Evolutionary conservation across 768 basidiomycete genomes (phyloP), one percentile per base, ranked within the genome.

Genomic region (Lactarius pseudohatsudake): DNA sequence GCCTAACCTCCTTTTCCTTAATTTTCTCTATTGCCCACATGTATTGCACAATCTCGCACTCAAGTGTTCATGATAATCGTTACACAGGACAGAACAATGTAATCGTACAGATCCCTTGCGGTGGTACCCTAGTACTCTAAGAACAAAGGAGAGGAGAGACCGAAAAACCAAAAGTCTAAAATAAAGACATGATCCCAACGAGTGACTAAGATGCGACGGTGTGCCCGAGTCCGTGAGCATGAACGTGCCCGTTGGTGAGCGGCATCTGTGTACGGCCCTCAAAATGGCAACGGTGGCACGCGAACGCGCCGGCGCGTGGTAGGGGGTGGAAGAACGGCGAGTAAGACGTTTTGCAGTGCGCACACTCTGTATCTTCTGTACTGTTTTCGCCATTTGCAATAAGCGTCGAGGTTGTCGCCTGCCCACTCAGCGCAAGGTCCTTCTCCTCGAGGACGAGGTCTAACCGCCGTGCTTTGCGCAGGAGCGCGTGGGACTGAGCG

Each of bases 391-490:
- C 45, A 26, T 53, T 57, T 22, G 57, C 57, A 28, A 41, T 28
- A 38, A 59, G 28, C 11, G 43, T 55, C 20, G 41, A 20, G 10
- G 30, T 16, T 30, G 57, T 8, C 45, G 40, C 41, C 11, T 64
- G 70, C 45, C 67, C 71, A 59, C 67, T 73, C 16, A 36, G 59
- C 61, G 47, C 64, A 57, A 57, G n/a, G 26, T 71, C 75, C 57
- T 69, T 71, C 62, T 72, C 70, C 69, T 84, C 84, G 68, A 94
- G 79, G 56, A 92, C 81, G 36, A 79, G 78, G 73, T 98, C 96
- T 22, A 98, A 80, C 20, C 94, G 86, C 20, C 86, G 85, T 9
- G 95, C 95, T 76, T 96, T 96, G 59, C 96, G 91, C 30, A 97
- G 84, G 7, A 96, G 82, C 2, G 87, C 91, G 74, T 96, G 94